Base-by-base conservation (phyloP, 2,329 filamentous ascomycete species). In the Fusarium sp. region DNA sequence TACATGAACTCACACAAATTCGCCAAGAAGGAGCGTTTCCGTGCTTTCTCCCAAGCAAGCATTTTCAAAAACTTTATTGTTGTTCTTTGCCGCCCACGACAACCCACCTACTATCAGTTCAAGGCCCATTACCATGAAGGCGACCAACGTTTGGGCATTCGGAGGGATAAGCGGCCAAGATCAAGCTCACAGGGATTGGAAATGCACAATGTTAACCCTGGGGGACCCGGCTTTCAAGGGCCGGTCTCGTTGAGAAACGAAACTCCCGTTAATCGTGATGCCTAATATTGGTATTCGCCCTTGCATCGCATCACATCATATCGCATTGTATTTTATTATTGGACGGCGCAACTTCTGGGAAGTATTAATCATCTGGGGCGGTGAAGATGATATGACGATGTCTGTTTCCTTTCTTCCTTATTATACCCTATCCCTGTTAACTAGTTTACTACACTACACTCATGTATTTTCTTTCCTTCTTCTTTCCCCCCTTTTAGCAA, bases 1-100 rank as follows among this genome's bases (percentile, higher is more conserved):
- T 98, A 97, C 79, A 89, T 99, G 70, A 97, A 97, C 81, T 94
- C 92, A 7, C 94, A 97, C 81, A 98, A 98, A 80, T 98, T 99
- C 78, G 84, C 91, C 69, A 97, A 96, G 82, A 91, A 92, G 74
- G 95, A 99, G 78, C 90, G 96, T 14, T 97, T 97, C 80, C 87
- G 94, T 45, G 94, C 96, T 3, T 99, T 97, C 75, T 94, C 90
- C 3, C 94, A 97, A 76, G 91, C 90, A 37, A 91, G 84, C 71
- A 83, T 91, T 49, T 80, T 92, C 75, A 91, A 87, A 75, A 99
- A 99, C 80, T 94, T 93, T 87, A 80, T 92, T 40, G 87, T 90
- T 10, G 94, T 98, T 14, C 84, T 98, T 52, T 91, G 90, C 72
- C 90, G 95, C 51, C 94, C 96, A 14, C 88, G 94, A 22, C 90